Percentiles rank a stretch among this genome's conserved stretches.
phyloP scores from a whole-genome alignment of 208 protist species.

The Phytomonas francai region DNA sequence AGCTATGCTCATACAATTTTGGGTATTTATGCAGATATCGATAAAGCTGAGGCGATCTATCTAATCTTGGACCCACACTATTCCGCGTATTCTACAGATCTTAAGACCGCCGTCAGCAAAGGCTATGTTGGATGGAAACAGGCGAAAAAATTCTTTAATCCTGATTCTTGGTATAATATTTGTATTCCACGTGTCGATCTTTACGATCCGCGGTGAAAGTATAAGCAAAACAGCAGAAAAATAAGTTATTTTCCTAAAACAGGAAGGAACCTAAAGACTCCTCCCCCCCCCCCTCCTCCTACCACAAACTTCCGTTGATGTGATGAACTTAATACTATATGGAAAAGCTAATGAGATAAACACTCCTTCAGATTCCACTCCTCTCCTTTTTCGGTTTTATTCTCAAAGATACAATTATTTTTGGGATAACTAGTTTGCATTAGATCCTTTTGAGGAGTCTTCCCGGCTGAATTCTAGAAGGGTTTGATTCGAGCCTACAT shows the following conservation, averaged over 20 bases:
- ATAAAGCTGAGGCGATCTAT: conserved; percentile 75
- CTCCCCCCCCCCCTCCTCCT: too few species aligned
- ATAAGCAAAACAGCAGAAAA: not conserved
- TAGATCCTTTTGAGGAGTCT: not conserved
- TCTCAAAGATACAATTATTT: not conserved
- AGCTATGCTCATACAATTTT: conserved; percentile 93
- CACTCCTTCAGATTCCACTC: not conserved
- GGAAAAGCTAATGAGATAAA: not conserved
- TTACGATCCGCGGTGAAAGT: conserved; percentile 53
- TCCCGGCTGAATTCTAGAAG: not conserved
- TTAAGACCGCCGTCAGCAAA: conserved; percentile 76
- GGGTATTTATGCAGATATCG: conserved; percentile 82
- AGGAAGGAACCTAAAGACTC: not conserved
- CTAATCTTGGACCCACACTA: conserved; percentile 94
- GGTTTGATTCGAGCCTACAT: not conserved
- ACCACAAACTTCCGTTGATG: not conserved
- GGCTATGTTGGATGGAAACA: conserved; percentile 90
- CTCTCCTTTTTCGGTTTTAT: not conserved
- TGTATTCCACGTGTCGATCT: conserved; percentile 75
- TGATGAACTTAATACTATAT: not conserved
- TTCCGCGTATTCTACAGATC: conserved; percentile 54
- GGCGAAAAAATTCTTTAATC: conserved; percentile 72
- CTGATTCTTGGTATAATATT: conserved; percentile 91
- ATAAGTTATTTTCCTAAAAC: not conserved
- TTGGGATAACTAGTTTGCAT: not conserved